Percentiles rank a stretch among this genome's conserved stretches.
These are phyloP conservation scores for Lipomyces yamadae DNA, from an alignment of 805 yeast genomes.

Conservation along the genomic window DNA sequence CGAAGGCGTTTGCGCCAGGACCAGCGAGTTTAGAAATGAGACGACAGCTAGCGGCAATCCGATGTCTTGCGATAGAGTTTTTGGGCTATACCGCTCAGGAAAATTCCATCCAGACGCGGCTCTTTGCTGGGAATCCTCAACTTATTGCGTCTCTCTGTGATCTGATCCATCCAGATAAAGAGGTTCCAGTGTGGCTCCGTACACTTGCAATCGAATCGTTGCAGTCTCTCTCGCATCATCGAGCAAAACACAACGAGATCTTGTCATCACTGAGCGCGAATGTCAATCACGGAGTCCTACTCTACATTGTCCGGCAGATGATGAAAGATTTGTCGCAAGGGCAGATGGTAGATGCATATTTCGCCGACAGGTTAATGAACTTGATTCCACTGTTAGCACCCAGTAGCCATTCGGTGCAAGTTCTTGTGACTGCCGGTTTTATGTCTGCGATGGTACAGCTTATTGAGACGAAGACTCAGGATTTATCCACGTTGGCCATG, in stretches of 20 bases:
- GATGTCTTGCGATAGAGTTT: conserved; percentile 70
- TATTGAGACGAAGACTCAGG: conserved; percentile 54
- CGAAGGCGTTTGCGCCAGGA: conserved; percentile 72
- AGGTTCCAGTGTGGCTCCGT: conserved; percentile 59
- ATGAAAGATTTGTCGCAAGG: conserved; percentile 55
- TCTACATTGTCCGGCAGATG: conserved; percentile 71
- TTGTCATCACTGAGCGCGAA: conserved; percentile 81
- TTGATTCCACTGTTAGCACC: conserved; percentile 66
- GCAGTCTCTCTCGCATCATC: conserved; percentile 68
- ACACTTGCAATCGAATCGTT: conserved; percentile 68
- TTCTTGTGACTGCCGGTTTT: conserved; percentile 76
- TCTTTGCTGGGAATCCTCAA: conserved; percentile 75
- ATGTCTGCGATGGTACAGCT: conserved; percentile 68
- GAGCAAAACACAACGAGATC: conserved; percentile 75
- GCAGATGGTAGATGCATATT: conserved; percentile 53
- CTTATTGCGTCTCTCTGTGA: conserved; percentile 71
- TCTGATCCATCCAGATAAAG: conserved; percentile 68
- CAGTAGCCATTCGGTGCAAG: conserved; percentile 48
- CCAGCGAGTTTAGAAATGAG: conserved; percentile 61
- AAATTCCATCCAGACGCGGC: conserved; percentile 62
- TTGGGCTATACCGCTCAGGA: conserved; percentile 62
- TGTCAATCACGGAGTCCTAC: conserved; percentile 80
- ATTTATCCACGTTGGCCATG: conserved; percentile 62
- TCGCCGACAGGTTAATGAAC: conserved; percentile 57
- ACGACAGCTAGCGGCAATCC: conserved; percentile 62